Conservation (phyloP, 495 filamentous ascomycete species). For the Penicillium cataractarum region DNA sequence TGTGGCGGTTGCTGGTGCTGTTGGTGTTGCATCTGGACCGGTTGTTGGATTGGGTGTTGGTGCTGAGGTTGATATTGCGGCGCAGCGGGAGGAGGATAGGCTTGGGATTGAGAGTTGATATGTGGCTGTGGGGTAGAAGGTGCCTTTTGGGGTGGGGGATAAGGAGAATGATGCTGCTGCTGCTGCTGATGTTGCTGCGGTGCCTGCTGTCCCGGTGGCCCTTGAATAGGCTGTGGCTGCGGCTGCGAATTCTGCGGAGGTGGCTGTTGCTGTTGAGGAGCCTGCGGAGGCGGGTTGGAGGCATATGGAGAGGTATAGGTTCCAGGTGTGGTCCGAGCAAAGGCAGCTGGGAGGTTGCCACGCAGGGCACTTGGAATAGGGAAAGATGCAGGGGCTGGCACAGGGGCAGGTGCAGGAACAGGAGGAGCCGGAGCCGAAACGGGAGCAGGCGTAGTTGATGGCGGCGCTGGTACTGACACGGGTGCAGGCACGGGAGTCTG, state of each 20-base stretch:
- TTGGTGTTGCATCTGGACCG: conserved; percentile 31
- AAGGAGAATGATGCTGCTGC: conserved; percentile 31
- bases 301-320: conserved; percentile 51
- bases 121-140: conserved; percentile 25
- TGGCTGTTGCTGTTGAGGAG: conserved; percentile 34
- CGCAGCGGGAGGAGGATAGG: conserved; percentile 26
- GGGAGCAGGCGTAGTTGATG: conserved; percentile 24
- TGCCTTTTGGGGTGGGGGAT: conserved; percentile 26
- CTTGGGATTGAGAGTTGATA: conserved; percentile 25
- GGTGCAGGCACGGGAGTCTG: conserved; percentile 15
- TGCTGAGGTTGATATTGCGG: conserved; percentile 25
- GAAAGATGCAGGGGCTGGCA: conserved; percentile 36
- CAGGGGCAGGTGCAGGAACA: conserved; percentile 23
- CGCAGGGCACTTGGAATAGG: conserved; percentile 47
- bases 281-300: conserved; percentile 42
- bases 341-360: conserved; percentile 49
- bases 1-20: conserved; percentile 25
- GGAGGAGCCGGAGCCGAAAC: conserved; percentile 25
- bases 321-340: conserved; percentile 43
- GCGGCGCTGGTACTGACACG: conserved; percentile 26
- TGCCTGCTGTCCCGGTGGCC: conserved; percentile 18
- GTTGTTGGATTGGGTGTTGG: conserved; percentile 29
- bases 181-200: conserved; percentile 19
- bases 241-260: conserved; percentile 32
- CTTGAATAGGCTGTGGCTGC: conserved; percentile 23